Evolutionary conservation across 2,329 filamentous ascomycete species (phyloP), one percentile per base, ranked within the genome.

Genomic region (Cladosporium sp.): DNA sequence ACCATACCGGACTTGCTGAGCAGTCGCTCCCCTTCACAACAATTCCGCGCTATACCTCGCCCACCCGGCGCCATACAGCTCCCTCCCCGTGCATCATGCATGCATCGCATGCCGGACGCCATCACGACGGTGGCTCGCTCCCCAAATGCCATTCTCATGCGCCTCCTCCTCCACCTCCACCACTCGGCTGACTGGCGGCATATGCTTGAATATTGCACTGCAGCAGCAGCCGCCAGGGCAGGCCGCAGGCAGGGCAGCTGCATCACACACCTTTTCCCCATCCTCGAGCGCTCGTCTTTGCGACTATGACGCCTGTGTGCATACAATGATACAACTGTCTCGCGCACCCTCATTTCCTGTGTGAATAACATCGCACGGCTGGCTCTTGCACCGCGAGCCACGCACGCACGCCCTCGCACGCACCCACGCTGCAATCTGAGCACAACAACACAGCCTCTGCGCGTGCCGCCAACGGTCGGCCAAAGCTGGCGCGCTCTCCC

Each of bases 371-470:
- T 16, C 35, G 26, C 40, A n/a, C 16, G 23, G 18, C 37, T 60
- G 58, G 37, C 58, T 29, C 58, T 33, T 52, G 59, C 60, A 55
- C 46, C 23, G 33, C 14, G 46, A 40, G 37, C 37, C 37, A 44
- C 37, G 37, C 60, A 46, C 58, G 58, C 58, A 62, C 59, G 21
- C 40, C 40, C 40, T 46, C 40, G 40, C 40, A 46, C 40, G n/a
- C 40, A n/a, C 40, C 40, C 59, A 52, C 59, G 59, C 59, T 55
- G 59, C 59, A 35, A 62, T 62, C 59, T 52, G 59, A 62, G 59
- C 59, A 62, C 59, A 62, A 55, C 18, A 46, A 21, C 57, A 59
- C 57, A 29, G 40, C 35, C 57, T 59, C 57, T 59, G 37, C 57
- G 57, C 57, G 57, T 40, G 57, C 57, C 57, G 57, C 28, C 59